Evolutionary conservation across 106 monocot species (phyloP), one percentile per base, ranked within the genome.

Genomic region (Alisma plantagoaquatica): DNA sequence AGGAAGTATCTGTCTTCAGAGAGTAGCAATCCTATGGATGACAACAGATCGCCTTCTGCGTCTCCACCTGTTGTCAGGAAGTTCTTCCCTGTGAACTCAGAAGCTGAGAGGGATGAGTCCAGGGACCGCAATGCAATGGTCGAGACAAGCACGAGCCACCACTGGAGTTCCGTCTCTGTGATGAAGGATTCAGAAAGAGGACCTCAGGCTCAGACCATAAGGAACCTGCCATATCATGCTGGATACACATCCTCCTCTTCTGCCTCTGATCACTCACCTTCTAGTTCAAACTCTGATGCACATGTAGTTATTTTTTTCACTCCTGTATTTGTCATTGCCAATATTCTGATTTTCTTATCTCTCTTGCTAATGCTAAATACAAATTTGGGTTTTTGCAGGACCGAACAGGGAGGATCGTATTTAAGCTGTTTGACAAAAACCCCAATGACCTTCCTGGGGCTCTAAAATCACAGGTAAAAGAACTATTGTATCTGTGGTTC

Each of bases 391-490:
- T 16, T 35, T 11, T 44, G 17, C 69, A 99, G 98, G 85, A 99
- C 29, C 85, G 90, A 4, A 99, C 98, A 57, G 86, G 76, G 11
- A 50, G 79, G 22, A 99, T 99, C 31, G 73, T 85, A 23, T 79
- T 99, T 45, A 99, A 99, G 60, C 85, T 99, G 41, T 99, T 99
- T 28, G 98, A 72, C 52, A 90, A 90, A 62, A 84, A 90, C 47
- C 98, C 98, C 0, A 79, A 90, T 33, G 73, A 66, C 60, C 67
- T 99, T 21, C 98, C 98, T 26, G 72, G 63, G 45, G 67, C 76
- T 14, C 66, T 90, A 29, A 71, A 79, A 14, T 57, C 58, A 45
- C 79, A 99, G 66, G 98, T 99, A 50, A 17, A 43, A 21, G 35
- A 23, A 15, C n/a, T n/a, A n/a, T n/a, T n/a, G n/a, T n/a, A n/a